Base-by-base conservation (phyloP, 1,284 basidiomycete species). In the Sanghuangporus weigelae region DNA sequence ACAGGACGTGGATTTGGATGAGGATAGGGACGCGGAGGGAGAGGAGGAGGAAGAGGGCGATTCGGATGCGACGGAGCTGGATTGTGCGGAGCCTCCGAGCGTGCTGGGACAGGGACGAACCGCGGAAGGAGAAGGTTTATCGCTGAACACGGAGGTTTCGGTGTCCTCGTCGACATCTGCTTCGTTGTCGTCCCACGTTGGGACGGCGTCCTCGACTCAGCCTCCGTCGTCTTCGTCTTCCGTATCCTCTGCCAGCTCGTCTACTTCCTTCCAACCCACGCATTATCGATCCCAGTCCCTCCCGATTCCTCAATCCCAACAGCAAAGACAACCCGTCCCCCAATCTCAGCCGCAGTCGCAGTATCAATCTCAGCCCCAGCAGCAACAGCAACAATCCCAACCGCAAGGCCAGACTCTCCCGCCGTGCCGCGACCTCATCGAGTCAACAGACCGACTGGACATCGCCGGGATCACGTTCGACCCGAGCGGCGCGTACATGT, bases 391-490 rank as follows among this genome's bases (percentile, higher is more conserved):
- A 1, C 26, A 31, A 31, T 4, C 26, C 26, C 26, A 31, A 4
- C 26, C 26, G 42, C 42, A 44, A 2, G 19, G 23, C 55, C 56
- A 51, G 35, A 40, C 19, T 46, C 62, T 61, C 40, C 66, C 60
- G 36, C 66, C 66, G 67, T 67, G 56, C 64, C 42, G 48, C 53
- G 67, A 57, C n/a, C 58, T 65, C 19, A 68, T 64, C 21, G 63
- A 42, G 51, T 63, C 55, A 63, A 59, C 60, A 62, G 36, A 59
- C 42, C 68, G 23, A 68, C 71, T 85, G 56, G 86, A 92, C 70
- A 75, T 92, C 55, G 87, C 87, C 0, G 90, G 90, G 8, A 77
- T 84, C 56, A 89, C 89, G 68, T 92, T 92, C 69, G 90, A 92
- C 73, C 87, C 89, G 14, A 77, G 72, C 35, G 90, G 90, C 3